These are phyloP conservation scores for Fusarium caatingaense DNA, from an alignment of 2,329 filamentous ascomycete species.

Conservation along the genomic window DNA sequence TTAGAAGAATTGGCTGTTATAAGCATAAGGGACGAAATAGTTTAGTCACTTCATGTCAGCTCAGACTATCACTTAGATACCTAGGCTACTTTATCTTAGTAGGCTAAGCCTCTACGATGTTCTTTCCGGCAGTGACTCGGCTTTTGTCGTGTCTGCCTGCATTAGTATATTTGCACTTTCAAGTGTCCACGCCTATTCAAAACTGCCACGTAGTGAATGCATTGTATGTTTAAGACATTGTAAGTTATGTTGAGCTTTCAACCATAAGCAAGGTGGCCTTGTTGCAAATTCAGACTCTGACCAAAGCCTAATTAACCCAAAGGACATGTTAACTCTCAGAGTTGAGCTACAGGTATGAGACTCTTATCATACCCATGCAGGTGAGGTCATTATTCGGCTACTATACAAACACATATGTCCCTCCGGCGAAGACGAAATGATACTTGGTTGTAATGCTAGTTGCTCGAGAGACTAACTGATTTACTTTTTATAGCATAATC, in stretches of 20 bases:
- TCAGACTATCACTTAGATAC: neutral
- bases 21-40: neutral
- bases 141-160: neutral
- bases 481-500: neutral
- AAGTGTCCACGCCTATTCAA: neutral
- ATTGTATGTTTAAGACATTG: neutral
- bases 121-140: neutral
- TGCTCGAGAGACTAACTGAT: neutral
- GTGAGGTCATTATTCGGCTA: neutral
- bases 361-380: neutral
- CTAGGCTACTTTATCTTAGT: neutral
- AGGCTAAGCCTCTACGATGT: neutral
- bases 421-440: neutral
- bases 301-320: neutral
- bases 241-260: neutral
- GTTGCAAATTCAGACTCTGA: neutral
- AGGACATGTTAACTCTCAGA: neutral
- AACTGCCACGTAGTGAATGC: constrained; percentile 7
- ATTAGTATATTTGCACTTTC: constrained; percentile 6
- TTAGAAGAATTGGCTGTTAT: neutral
- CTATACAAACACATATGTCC: neutral
- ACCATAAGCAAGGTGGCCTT: neutral
- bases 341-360: neutral
- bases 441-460: neutral
- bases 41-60: neutral